A percentile compares a stretch with the other conserved stretches of the same genome.
phyloP scores from a whole-genome alignment of 768 basidiomycete genomes.

The Kockovaella imperatae region DNA sequence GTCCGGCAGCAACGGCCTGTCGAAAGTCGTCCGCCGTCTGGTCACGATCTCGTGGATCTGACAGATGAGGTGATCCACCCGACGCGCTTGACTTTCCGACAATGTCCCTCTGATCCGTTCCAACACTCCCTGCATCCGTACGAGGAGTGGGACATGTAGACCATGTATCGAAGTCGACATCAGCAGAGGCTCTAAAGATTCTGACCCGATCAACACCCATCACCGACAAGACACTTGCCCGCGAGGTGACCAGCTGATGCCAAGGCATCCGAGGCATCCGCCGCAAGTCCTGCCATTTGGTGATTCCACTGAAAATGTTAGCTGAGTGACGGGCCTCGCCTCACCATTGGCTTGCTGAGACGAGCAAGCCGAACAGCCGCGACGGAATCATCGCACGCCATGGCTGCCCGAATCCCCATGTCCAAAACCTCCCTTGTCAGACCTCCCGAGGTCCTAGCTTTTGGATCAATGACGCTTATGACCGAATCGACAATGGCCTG shows the following conservation, averaged over 20 bases:
- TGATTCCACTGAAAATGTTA: constrained; percentile 18
- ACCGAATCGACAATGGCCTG: constrained; percentile 13
- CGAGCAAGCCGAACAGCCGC: constrained; percentile 14
- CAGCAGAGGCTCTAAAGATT: too few relatives aligned
- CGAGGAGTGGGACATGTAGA: too few relatives aligned
- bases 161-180: too few relatives aligned
- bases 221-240: constrained; percentile 14
- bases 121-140: too few relatives aligned
- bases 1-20: too few relatives aligned
- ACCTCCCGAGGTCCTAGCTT: too few relatives aligned
- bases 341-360: constrained; percentile 10
- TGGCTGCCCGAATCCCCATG: constrained; percentile 17
- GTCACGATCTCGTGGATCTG: too few relatives aligned
- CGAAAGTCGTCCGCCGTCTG: too few relatives aligned
- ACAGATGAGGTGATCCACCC: too few relatives aligned
- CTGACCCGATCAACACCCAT: too few relatives aligned
- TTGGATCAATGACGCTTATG: constrained; percentile 6
- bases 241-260: constrained; percentile 6
- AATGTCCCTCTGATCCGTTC: too few relatives aligned
- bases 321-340: neutral
- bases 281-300: constrained; percentile 16
- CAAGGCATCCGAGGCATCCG: constrained; percentile 18
- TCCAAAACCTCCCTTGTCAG: constrained; percentile 25
- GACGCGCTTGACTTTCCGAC: too few relatives aligned
- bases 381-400: constrained; percentile 6